A percentile compares a stretch with the other conserved stretches of the same genome.
These are phyloP conservation scores for Isatis tinctoria DNA, from an alignment of 345 rosid species.

Conservation along the genomic window DNA sequence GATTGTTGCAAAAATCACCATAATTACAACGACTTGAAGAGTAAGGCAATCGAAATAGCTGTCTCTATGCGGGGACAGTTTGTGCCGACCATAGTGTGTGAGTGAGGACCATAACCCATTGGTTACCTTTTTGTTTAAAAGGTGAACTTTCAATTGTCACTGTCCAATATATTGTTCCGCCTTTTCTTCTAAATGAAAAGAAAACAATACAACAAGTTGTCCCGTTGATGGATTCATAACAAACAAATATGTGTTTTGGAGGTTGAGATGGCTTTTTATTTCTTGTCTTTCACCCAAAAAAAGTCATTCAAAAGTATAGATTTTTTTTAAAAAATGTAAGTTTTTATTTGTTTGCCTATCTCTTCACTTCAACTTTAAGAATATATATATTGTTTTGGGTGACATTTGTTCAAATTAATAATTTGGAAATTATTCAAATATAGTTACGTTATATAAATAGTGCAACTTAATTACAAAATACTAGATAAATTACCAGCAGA, in stretches of 20 bases:
- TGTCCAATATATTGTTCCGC: neutral
- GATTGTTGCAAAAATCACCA: constrained; percentile 1
- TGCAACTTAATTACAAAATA: neutral
- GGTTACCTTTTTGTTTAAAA: constrained; percentile 1
- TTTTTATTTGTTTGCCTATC: too few relatives aligned
- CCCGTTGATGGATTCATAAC: neutral
- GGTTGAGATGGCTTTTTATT: neutral
- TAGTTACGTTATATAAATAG: too few relatives aligned
- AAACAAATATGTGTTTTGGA: constrained; percentile 2
- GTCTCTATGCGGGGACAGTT: constrained; percentile 26
- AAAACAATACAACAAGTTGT: neutral
- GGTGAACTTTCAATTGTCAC: constrained; percentile 18
- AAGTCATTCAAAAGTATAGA: neutral
- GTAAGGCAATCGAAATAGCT: constrained; percentile 14
- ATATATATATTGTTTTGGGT: too few relatives aligned
- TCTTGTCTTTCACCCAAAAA: neutral
- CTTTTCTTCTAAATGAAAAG: neutral
- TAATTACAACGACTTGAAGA: constrained; percentile 10
- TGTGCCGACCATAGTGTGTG: constrained; percentile 30
- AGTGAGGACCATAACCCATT: constrained; percentile 19
- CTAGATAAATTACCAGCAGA: neutral
- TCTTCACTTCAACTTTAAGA: too few relatives aligned
- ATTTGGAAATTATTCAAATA: too few relatives aligned
- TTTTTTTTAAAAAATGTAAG: too few relatives aligned
- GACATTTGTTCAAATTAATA: too few relatives aligned